phyloP scores from a whole-genome alignment of 23 red algal species.

The Chondrus crispus region DNA sequence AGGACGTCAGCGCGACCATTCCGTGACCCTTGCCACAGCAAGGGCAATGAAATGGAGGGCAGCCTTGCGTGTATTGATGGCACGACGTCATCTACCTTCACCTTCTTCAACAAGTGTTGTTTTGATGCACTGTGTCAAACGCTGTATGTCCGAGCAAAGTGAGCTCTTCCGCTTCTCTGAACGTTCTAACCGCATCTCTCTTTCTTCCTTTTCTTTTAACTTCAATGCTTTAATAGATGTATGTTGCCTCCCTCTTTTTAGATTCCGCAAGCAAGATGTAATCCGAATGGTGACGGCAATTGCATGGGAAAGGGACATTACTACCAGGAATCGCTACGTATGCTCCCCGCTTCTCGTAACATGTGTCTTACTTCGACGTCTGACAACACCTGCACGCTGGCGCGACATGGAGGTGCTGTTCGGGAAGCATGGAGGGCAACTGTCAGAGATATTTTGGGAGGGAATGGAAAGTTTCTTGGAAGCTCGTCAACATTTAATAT shows the following conservation, averaged over 20 bases:
- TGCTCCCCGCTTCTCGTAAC: background rate
- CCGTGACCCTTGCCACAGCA: too few species aligned
- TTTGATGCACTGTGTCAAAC: too few species aligned
- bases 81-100: too few species aligned
- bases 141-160: background rate
- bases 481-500: background rate
- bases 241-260: background rate
- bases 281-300: background rate
- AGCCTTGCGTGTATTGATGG: too few species aligned
- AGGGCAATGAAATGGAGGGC: too few species aligned
- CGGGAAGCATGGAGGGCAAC: background rate
- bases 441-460: constrained; percentile 13
- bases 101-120: too few species aligned
- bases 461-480: background rate
- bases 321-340: constrained; percentile 8
- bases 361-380: background rate
- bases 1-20: too few species aligned
- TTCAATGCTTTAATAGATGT: background rate
- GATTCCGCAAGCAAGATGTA: background rate
- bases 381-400: constrained; percentile 24
- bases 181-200: background rate
- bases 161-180: background rate
- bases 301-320: background rate
- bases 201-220: background rate
- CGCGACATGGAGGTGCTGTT: constrained; percentile 11